These are phyloP conservation scores for Rhynchosporium agropyri DNA, from an alignment of 2,329 filamentous ascomycete species.

Conservation along the genomic window DNA sequence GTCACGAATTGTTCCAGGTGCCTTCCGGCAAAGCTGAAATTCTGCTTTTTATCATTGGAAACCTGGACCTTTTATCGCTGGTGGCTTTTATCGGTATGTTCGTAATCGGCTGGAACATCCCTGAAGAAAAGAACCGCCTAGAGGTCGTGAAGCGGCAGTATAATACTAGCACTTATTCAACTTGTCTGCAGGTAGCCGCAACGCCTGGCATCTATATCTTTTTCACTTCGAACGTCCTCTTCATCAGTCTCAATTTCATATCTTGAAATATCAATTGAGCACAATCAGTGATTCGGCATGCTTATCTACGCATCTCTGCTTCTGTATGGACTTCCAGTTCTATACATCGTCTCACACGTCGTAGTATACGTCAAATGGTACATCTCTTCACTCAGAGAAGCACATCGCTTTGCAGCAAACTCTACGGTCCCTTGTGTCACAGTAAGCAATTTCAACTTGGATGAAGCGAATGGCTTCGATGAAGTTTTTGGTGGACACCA, in stretches of 20 bases:
- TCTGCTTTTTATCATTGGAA: too few relatives aligned
- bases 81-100: too few relatives aligned
- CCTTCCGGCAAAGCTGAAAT: too few relatives aligned
- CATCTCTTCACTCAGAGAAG: constrained; percentile 13
- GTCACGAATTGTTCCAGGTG: too few relatives aligned
- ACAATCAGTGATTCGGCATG: background rate
- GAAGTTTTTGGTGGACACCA: background rate
- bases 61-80: too few relatives aligned
- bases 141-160: too few relatives aligned
- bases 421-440: constrained; percentile 24
- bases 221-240: background rate
- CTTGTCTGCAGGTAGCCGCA: too few relatives aligned
- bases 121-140: too few relatives aligned
- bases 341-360: constrained; percentile 12
- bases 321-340: constrained; percentile 15
- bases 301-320: constrained; percentile 6
- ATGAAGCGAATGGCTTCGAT: background rate
- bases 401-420: constrained; percentile 17
- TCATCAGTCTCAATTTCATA: too few relatives aligned
- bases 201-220: background rate
- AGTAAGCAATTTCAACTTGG: background rate
- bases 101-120: too few relatives aligned
- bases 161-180: too few relatives aligned
- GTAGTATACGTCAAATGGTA: constrained; percentile 7
- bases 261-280: background rate